Conservation (phyloP, 2,329 filamentous ascomycete genomes). For the Neofusicoccum ribis region DNA sequence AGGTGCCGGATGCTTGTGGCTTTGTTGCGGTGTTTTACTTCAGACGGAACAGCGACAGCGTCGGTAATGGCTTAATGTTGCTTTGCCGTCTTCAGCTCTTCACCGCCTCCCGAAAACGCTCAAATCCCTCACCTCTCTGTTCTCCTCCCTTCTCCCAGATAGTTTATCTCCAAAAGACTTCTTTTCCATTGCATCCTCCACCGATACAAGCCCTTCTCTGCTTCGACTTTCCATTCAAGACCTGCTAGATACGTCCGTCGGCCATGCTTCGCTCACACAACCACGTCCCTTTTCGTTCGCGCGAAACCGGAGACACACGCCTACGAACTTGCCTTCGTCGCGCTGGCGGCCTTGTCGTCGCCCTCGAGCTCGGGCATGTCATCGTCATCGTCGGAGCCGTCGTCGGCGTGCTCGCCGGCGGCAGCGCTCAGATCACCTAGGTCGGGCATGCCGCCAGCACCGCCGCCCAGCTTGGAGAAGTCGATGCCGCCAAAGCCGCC, state of each 20-base stretch:
- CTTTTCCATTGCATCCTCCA: background rate
- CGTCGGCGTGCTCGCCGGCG: conserved; percentile 55
- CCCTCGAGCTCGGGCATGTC: conserved; percentile 74
- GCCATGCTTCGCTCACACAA: background rate
- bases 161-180: background rate
- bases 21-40: background rate
- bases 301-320: conserved; percentile 11
- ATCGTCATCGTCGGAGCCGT: conserved; percentile 66
- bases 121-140: background rate
- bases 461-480: conserved; percentile 77
- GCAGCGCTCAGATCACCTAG: conserved; percentile 40
- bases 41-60: background rate
- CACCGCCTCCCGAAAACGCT: background rate
- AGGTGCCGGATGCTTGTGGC: background rate
- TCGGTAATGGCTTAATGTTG: background rate
- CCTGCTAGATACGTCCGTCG: conserved; percentile 9
- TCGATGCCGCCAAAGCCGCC: conserved; percentile 85
- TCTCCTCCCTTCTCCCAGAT: background rate
- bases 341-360: conserved; percentile 26
- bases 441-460: conserved; percentile 43
- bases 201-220: background rate
- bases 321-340: conserved; percentile 25
- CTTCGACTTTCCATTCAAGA: background rate
- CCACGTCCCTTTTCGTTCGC: background rate
- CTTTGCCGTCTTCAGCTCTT: conserved; percentile 1